These are phyloP conservation scores for Aureobasidium namibiae DNA, from an alignment of 2,329 filamentous ascomycete genomes.

Conservation along the genomic window DNA sequence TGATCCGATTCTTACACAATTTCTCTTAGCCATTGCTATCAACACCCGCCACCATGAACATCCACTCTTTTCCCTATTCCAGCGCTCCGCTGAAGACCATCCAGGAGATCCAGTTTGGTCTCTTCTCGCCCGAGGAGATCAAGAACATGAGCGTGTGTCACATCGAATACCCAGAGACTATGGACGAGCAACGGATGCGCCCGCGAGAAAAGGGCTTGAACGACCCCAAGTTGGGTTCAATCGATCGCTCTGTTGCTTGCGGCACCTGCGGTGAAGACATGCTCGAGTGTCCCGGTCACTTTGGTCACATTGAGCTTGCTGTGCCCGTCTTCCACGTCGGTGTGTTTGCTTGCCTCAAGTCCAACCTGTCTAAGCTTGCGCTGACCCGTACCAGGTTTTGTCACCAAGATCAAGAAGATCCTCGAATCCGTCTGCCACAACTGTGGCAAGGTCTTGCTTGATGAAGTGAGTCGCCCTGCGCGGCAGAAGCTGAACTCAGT, in stretches of 20 bases:
- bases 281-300: conserved; percentile 93
- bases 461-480: conserved; percentile 81
- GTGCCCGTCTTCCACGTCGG: conserved; percentile 87
- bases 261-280: conserved; percentile 94
- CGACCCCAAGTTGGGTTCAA: conserved; percentile 90
- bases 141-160: conserved; percentile 97
- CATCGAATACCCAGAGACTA: conserved; percentile 97
- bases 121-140: conserved; percentile 96
- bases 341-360: conserved; percentile 29
- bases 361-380: not conserved
- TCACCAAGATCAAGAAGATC: conserved; percentile 99
- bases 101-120: conserved; percentile 97
- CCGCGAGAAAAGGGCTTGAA: conserved; percentile 89
- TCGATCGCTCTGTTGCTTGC: conserved; percentile 92
- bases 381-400: conserved; percentile 62
- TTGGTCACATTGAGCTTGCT: conserved; percentile 96
- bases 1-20: not conserved
- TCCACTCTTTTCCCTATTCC: conserved; percentile 83
- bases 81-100: conserved; percentile 95
- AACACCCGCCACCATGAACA: conserved; percentile 65
- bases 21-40: conserved; percentile 9
- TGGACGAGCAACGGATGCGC: conserved; percentile 90
- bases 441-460: conserved; percentile 93
- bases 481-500: conserved; percentile 5
- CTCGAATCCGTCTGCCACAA: conserved; percentile 98